Evolutionary conservation across 1,139 yeast genomes (phyloP), one percentile per base, ranked within the genome.

Genomic region (Candida neerlandica): DNA sequence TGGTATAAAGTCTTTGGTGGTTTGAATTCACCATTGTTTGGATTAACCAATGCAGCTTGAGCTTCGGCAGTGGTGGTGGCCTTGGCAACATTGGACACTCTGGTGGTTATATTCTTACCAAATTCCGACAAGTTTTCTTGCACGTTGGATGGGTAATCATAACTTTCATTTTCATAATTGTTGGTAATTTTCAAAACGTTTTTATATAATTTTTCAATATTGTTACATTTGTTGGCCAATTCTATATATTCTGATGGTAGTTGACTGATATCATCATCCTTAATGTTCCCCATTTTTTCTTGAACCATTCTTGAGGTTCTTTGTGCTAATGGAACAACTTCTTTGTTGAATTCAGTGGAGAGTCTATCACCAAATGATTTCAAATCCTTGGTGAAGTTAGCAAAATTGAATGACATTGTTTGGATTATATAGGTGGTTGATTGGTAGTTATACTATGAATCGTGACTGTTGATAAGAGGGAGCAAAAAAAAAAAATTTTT

Each of bases 1-100:
- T 88, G 95, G 69, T 86, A 85, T 63, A 89, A 75, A 11, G 96
- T 89, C 77, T 88, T 88, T 57, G 96, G 96, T 44, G 87, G 89
- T 58, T 71, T 71, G 59, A 67, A 69, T 55, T 81, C 81, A 43
- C 80, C 80, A 40, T 80, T 75, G 39, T 76, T 75, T 16, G 89
- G 81, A 51, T 66, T 68, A 41, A 86, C 73, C 53, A 89, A 71
- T 21, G 90, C 89, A 16, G 87, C 82, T 68, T 89, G 96, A 1
- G 95, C 96, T 65, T 90, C 96, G 12, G 85, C 81, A 4, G 95
- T 90, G 16, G 89, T 80, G 44, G 88, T 81, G 19, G 94, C 96
- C 62, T 80, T 81, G 26, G 92, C 80, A 57, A 89, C 76, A 54
- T 84, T 88, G 49, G 80, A 75, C 44, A 89, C 88, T 62, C 90